These are phyloP conservation scores for Chytriomyces sp. DNA, from an alignment of 192 early-diverging fungal species.

Conservation along the genomic window DNA sequence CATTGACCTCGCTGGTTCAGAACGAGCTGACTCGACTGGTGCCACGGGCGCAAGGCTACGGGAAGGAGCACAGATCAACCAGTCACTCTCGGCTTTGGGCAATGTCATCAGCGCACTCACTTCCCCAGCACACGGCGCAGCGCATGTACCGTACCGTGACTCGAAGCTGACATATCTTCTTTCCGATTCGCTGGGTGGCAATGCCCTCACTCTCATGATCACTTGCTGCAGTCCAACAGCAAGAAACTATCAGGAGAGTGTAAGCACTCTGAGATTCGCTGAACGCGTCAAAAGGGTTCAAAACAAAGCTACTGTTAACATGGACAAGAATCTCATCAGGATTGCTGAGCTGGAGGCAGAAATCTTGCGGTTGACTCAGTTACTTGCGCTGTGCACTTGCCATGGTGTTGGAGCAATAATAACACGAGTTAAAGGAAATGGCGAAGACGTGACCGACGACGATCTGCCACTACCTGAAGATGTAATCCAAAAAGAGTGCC, in stretches of 20 bases:
- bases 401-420: conserved; percentile 8
- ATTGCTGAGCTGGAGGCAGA: conserved; percentile 47
- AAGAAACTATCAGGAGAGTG: conserved; percentile 20
- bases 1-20: conserved; percentile 87
- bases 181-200: conserved; percentile 58
- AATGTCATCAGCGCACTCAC: conserved; percentile 84
- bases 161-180: conserved; percentile 60
- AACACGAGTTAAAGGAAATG: not conserved
- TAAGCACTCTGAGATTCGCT: conserved; percentile 45
- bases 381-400: conserved; percentile 42
- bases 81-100: conserved; percentile 75
- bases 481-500: not conserved
- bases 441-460: too few species aligned
- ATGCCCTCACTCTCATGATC: conserved; percentile 58
- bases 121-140: conserved; percentile 36
- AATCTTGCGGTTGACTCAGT: conserved; percentile 25
- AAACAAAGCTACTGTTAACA: conserved; percentile 48
- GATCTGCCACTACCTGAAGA: too few species aligned
- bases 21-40: conserved; percentile 85
- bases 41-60: conserved; percentile 81
- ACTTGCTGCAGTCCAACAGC: conserved; percentile 32
- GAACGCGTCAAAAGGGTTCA: conserved; percentile 51
- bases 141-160: conserved; percentile 56
- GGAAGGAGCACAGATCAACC: conserved; percentile 86
- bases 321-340: conserved; percentile 47